These are phyloP conservation scores for Candida mesenterica DNA, from an alignment of 1,139 yeast genomes.

Conservation along the genomic window DNA sequence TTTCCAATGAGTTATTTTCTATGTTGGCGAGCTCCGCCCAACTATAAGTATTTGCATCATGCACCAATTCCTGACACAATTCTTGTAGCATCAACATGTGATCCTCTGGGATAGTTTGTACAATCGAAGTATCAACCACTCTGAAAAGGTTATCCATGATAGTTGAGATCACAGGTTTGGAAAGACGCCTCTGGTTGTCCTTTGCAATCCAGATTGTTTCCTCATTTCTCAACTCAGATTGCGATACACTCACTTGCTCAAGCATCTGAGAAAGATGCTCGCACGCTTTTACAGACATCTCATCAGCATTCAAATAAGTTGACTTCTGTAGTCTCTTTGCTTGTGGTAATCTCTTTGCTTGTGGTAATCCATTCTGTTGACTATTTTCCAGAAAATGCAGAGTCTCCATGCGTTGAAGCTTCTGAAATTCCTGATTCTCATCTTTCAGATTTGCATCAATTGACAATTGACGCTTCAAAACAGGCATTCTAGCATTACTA, in stretches of 20 bases:
- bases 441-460: not conserved
- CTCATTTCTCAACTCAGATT: slow-evolving; percentile 4
- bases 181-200: slow-evolving; percentile 6
- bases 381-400: not conserved
- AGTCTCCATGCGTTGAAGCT: too few species aligned
- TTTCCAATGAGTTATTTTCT: not conserved
- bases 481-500: not conserved
- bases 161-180: slow-evolving; percentile 3
- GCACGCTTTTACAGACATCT: slow-evolving; percentile 6
- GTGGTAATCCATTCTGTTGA: slow-evolving; percentile 6
- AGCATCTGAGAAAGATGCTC: slow-evolving; percentile 3
- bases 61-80: slow-evolving; percentile 8
- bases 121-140: slow-evolving; percentile 3
- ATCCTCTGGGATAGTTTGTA: slow-evolving; percentile 7
- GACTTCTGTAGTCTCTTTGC: slow-evolving; percentile 11
- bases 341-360: slow-evolving; percentile 7
- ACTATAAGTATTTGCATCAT: slow-evolving; percentile 4
- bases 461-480: not conserved
- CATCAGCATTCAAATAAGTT: slow-evolving; percentile 9
- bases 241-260: slow-evolving; percentile 5
- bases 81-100: slow-evolving; percentile 10
- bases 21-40: slow-evolving; percentile 7
- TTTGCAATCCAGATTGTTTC: slow-evolving; percentile 6
- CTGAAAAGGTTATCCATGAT: slow-evolving; percentile 10
- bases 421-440: too few species aligned